A percentile compares a stretch with the other conserved stretches of the same genome.
phyloP scores from a whole-genome alignment of 2,329 filamentous ascomycete species.

The Byssothecium circinans region DNA sequence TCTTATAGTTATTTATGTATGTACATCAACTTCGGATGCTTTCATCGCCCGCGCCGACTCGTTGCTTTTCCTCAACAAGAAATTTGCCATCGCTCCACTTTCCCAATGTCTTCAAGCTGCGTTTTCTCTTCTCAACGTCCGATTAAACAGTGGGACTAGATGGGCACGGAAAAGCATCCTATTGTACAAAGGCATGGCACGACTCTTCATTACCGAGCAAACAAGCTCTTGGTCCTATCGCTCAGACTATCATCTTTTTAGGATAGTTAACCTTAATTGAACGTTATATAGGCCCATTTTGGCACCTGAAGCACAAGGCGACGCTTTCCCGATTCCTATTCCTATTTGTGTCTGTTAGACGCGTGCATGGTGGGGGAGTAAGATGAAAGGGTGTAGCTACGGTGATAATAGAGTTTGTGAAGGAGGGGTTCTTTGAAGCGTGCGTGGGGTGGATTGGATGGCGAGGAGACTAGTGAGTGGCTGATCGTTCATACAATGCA shows the following conservation, averaged over 20 bases:
- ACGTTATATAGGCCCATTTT: constrained; percentile 9
- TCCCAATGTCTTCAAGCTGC: not conserved
- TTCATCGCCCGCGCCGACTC: too few species aligned
- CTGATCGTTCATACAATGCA: too few species aligned
- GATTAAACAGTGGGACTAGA: not conserved
- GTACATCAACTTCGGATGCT: too few species aligned
- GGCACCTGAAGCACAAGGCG: constrained; percentile 2
- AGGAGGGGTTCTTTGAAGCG: not conserved
- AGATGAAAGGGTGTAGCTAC: not conserved
- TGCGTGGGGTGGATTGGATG: not conserved
- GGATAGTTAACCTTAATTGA: constrained; percentile 19
- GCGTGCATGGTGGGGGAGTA: not conserved
- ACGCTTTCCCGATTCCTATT: constrained; percentile 7
- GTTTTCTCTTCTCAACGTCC: not conserved
- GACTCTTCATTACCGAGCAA: constrained; percentile 1
- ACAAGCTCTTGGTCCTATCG: not conserved
- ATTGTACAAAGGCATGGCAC: constrained; percentile 3
- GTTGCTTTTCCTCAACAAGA: not conserved
- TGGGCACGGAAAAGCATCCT: not conserved
- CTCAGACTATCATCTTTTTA: constrained; percentile 16
- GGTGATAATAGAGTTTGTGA: not conserved
- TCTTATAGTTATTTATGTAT: too few species aligned
- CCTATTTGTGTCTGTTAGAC: not conserved
- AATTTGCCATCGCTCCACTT: constrained; percentile 10
- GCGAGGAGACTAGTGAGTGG: not conserved